Evolutionary conservation across 176 grass and related monocot genomes (phyloP), one percentile per base, ranked within the genome.

Genomic region (Ampelocalamus luodianensis): DNA sequence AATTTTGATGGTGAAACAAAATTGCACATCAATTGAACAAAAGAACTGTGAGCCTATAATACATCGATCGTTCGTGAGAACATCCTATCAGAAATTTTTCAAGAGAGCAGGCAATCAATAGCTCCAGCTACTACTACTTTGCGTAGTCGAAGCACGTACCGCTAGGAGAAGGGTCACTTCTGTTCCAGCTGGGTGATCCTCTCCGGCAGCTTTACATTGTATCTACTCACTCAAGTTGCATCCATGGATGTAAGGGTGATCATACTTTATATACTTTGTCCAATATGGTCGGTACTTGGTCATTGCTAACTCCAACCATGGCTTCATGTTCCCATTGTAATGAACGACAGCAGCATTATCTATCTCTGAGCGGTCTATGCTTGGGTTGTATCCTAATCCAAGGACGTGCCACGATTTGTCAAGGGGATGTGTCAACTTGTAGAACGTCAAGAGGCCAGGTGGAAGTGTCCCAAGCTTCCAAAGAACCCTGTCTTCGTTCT

Each of bases 281-380:
- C 97, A 99, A 60, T 99, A 96, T 38, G 88, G 92, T 40, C 93
- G 82, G 76, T 99, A 99, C 55, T 91, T 99, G 7, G 90, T 94
- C 97, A 99, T 96, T 65, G 97, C 93, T 68, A 99, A 82, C 87
- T 99, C 97, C 87, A 99, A 73, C 97, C 97, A 99, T 83, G 97
- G 97, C 79, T 99, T 99, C 97, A 99, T 96, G 65, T 99, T 99
- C 8, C 97, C 97, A 79, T 96, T 99, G 80, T 99, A 99, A 73
- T 99, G 93, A 79, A 92, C 72, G 6, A 99, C 97, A 17, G 97
- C 97, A 68, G 97, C 92, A 66, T 87, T 93, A 15, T 99, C 93
- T 83, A 99, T 94, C 59, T 99, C 97, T 40, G 86, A 96, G 36
- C 86, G 90, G 74, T 99, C 97, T 58, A 96, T 94, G 84, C 93